Evolutionary conservation across 352 stramenopile species (phyloP).

Genomic region (Aphanomyces invadans): DNA sequence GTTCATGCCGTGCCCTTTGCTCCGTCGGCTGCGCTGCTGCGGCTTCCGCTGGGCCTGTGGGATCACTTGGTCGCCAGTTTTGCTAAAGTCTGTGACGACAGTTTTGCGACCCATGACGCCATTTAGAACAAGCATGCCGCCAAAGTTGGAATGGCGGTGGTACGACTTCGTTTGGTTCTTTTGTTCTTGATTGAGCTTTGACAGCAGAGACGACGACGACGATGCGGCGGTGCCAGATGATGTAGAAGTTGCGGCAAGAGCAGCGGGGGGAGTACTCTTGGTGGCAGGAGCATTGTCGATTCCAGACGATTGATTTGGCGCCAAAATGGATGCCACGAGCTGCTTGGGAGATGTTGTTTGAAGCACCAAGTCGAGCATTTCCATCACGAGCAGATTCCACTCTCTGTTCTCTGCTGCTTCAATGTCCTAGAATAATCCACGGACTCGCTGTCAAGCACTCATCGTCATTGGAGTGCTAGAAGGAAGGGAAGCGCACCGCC

Average conservation of each 20-base stretch:
- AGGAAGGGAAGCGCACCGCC: too few species aligned
- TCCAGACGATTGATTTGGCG: too few species aligned
- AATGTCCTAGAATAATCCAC: too few species aligned
- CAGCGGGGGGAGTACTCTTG: slow-evolving; percentile 2
- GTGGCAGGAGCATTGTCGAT: too few species aligned
- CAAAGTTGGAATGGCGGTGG: slow-evolving; percentile 76
- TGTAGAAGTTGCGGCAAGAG: neutral
- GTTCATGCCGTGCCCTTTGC: slow-evolving; percentile 33
- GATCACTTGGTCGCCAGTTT: slow-evolving; percentile 59
- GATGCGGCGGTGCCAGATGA: neutral
- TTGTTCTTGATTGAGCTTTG: slow-evolving; percentile 51
- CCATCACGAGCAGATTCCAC: slow-evolving; percentile 85
- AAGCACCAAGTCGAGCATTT: slow-evolving; percentile 80
- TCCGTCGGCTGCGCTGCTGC: slow-evolving; percentile 28
- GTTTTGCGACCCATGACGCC: slow-evolving; percentile 53
- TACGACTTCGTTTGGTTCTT: slow-evolving; percentile 31
- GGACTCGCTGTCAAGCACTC: too few species aligned
- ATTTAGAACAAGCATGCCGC: slow-evolving; percentile 75
- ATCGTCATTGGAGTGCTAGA: too few species aligned
- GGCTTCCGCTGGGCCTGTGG: slow-evolving; percentile 35
- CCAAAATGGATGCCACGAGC: slow-evolving; percentile 40
- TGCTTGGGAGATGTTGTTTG: slow-evolving; percentile 59
- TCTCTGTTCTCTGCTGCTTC: slow-evolving; percentile 75
- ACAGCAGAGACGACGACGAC: slow-evolving; percentile 28
- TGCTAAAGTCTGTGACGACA: slow-evolving; percentile 67